These are phyloP conservation scores for Dinochytrium kinnereticum DNA, from an alignment of 371 early-diverging fungal genomes.

Conservation along the genomic window DNA sequence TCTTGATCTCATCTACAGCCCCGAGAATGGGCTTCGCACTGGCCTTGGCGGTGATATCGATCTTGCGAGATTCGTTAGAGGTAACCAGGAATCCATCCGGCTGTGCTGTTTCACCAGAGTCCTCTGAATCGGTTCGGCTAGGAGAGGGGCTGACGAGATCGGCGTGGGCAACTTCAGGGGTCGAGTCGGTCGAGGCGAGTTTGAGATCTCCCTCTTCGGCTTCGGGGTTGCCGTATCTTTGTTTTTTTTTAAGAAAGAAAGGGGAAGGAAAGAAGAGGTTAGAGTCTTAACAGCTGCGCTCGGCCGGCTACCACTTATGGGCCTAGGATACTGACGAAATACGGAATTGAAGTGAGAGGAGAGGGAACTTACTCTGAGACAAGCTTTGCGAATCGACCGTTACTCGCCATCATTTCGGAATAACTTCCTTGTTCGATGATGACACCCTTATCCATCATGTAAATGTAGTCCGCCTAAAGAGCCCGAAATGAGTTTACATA, in stretches of 20 bases:
- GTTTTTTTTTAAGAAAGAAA: too few relatives aligned
- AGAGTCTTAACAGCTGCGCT: too few relatives aligned
- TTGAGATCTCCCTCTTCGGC: not conserved
- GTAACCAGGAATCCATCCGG: too few relatives aligned
- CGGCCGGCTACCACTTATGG: too few relatives aligned
- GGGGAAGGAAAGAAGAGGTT: not conserved
- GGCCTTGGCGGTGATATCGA: too few relatives aligned
- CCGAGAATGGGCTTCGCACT: too few relatives aligned
- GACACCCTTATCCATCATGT: constrained; percentile 59
- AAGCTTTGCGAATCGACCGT: constrained; percentile 35
- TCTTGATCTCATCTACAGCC: constrained; percentile 20
- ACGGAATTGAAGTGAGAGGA: too few relatives aligned
- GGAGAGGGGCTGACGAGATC: not conserved
- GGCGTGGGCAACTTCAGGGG: not conserved
- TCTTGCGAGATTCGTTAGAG: too few relatives aligned
- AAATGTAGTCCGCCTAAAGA: constrained; percentile 58
- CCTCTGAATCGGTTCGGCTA: too few relatives aligned
- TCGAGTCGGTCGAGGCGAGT: too few relatives aligned
- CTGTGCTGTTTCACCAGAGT: constrained; percentile 9
- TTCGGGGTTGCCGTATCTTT: constrained; percentile 20
- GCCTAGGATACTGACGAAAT: too few relatives aligned
- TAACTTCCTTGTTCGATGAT: constrained; percentile 64
- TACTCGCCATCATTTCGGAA: constrained; percentile 58
- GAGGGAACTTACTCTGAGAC: constrained; percentile 26
- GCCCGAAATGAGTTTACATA: too few relatives aligned